Conservation (phyloP, 805 yeast genomes). For the Candida glaebosa region DNA sequence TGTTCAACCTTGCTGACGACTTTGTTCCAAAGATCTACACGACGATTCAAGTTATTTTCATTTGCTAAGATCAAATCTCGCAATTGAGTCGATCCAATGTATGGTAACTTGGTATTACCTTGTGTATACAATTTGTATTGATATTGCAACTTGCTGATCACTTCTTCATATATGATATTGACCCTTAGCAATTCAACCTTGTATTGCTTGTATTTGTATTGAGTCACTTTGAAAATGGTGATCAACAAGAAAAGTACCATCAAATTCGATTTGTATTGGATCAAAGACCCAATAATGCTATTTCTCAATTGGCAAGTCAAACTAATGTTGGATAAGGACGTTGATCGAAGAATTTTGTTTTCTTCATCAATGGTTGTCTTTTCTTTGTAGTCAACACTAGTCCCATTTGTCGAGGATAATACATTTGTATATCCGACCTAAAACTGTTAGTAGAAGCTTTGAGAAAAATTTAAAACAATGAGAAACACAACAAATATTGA, state of each 20-base stretch:
- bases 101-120: constrained; percentile 37
- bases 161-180: constrained; percentile 44
- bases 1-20: constrained; percentile 57
- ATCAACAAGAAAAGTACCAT: constrained; percentile 14
- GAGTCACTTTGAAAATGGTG: constrained; percentile 19
- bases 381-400: constrained; percentile 34
- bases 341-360: constrained; percentile 65
- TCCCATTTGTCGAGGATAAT: constrained; percentile 13
- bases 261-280: constrained; percentile 20
- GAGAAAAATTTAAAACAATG: not conserved
- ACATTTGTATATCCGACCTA: constrained; percentile 14
- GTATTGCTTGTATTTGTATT: constrained; percentile 33
- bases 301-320: constrained; percentile 54
- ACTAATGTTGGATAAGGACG: constrained; percentile 62
- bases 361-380: constrained; percentile 32
- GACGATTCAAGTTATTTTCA: constrained; percentile 35
- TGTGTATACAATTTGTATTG: constrained; percentile 23
- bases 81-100: constrained; percentile 66
- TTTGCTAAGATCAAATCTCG: constrained; percentile 57
- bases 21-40: constrained; percentile 54
- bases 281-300: constrained; percentile 40
- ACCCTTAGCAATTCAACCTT: constrained; percentile 39
- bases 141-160: constrained; percentile 47
- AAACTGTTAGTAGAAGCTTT: constrained; percentile 22
- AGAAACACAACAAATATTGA: constrained; percentile 1